Evolutionary conservation across 345 rosid species (phyloP).

Genomic region (Turnera subulata): DNA sequence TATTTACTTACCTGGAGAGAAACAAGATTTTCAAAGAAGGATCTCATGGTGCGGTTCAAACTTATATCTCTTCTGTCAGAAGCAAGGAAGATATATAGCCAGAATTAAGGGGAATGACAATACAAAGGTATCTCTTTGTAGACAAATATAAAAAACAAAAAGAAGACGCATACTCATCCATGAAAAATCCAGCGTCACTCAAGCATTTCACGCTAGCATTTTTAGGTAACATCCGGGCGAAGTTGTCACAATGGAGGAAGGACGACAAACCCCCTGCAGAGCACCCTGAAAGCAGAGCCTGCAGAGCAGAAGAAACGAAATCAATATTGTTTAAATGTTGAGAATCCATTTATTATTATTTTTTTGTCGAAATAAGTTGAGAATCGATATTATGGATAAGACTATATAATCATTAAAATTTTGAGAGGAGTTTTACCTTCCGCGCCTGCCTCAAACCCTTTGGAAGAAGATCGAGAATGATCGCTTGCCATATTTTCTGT

Average conservation of each 20-base stretch:
- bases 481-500: slow-evolving; percentile 81
- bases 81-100: too few species aligned
- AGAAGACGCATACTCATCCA: slow-evolving; percentile 57
- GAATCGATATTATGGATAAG: too few species aligned
- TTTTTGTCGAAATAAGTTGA: too few species aligned
- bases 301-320: slow-evolving; percentile 1
- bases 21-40: slow-evolving; percentile 50
- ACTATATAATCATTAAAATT: too few species aligned
- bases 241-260: slow-evolving; percentile 72
- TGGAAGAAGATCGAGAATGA: slow-evolving; percentile 76
- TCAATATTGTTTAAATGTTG: too few species aligned
- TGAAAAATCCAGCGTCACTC: slow-evolving; percentile 94
- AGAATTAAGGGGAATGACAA: not conserved
- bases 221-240: slow-evolving; percentile 52
- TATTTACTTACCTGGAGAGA: slow-evolving; percentile 52
- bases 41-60: slow-evolving; percentile 58
- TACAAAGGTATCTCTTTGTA: not conserved
- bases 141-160: not conserved
- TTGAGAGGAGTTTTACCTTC: slow-evolving; percentile 42
- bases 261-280: slow-evolving; percentile 94
- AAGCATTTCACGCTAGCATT: slow-evolving; percentile 76
- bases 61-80: slow-evolving; percentile 64
- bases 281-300: slow-evolving; percentile 99
- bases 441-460: slow-evolving; percentile 63
- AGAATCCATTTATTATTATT: not conserved